These are phyloP conservation scores for Termitomyces eurrhizus DNA, from an alignment of 768 basidiomycete species.

Conservation along the genomic window DNA sequence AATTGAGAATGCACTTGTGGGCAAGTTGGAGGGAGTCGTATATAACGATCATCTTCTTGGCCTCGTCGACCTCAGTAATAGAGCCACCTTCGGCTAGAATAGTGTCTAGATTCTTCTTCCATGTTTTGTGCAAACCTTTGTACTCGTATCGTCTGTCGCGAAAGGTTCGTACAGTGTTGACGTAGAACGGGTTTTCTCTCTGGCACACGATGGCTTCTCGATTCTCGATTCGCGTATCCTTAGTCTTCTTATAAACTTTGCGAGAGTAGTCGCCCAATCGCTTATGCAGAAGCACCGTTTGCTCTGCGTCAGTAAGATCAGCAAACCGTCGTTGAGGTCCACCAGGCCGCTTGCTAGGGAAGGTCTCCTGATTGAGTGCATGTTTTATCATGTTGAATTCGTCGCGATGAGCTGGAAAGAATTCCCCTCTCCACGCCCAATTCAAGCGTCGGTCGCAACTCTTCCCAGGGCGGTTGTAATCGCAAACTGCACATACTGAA, in stretches of 20 bases:
- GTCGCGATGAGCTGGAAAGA: conserved; percentile 94
- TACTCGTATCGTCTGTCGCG: conserved; percentile 98
- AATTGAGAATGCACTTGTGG: conserved; percentile 99
- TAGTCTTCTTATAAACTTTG: conserved; percentile 98
- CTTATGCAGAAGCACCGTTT: conserved; percentile 91
- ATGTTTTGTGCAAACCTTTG: conserved; percentile 96
- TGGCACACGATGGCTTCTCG: conserved; percentile 97
- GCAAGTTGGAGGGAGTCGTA: conserved; percentile 99
- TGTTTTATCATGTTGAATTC: conserved; percentile 99
- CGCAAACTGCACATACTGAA: conserved; percentile 95
- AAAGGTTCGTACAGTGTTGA: conserved; percentile 96
- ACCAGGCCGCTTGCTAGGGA: conserved; percentile 77
- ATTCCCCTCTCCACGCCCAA: conserved; percentile 99
- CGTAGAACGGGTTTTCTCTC: conserved; percentile 97
- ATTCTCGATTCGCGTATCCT: conserved; percentile 93
- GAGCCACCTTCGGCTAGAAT: conserved; percentile 63
- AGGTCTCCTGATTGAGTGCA: conserved; percentile 90
- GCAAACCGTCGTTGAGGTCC: conserved; percentile 75
- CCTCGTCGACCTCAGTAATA: conserved; percentile 89
- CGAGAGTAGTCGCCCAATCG: conserved; percentile 97
- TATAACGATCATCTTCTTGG: conserved; percentile 97
- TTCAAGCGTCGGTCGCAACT: conserved; percentile 88
- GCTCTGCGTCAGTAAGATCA: conserved; percentile 81
- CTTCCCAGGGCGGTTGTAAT: conserved; percentile 96
- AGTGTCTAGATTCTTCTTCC: conserved; percentile 96